Conservation (phyloP, 2,329 filamentous ascomycete species). For the Huntiella savannae region DNA sequence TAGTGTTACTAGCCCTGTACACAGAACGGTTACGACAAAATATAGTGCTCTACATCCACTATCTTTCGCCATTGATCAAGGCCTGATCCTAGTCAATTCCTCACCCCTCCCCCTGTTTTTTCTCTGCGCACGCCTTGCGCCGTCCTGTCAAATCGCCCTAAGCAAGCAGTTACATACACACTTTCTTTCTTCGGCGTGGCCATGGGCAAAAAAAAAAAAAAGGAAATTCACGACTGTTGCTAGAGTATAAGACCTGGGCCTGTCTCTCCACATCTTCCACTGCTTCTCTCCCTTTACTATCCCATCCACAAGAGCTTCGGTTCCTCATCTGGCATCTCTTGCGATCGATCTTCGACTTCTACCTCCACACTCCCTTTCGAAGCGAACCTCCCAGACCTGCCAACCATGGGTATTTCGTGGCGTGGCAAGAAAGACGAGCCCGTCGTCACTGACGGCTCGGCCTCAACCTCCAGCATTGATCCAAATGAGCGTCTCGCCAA, state of each 20-base stretch:
- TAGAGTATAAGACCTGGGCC: constrained; percentile 6
- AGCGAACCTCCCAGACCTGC: background rate
- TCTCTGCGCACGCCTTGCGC: too few species aligned
- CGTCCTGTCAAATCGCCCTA: background rate
- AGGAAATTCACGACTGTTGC: background rate
- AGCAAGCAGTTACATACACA: background rate
- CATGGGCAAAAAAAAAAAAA: background rate
- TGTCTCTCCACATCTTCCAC: constrained; percentile 7
- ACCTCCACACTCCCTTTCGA: background rate
- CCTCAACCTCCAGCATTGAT: constrained; percentile 4
- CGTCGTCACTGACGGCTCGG: background rate
- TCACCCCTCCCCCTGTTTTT: too few species aligned
- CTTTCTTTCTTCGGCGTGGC: background rate
- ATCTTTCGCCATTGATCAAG: too few species aligned
- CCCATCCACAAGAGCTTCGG: constrained; percentile 2
- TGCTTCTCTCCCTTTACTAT: background rate
- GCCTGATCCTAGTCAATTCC: too few species aligned
- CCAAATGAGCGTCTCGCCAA: constrained; percentile 4
- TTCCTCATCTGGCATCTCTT: constrained; percentile 5
- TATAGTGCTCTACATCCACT: too few species aligned
- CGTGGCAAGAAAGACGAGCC: constrained; percentile 8
- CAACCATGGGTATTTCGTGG: constrained; percentile 10
- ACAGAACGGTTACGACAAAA: too few species aligned
- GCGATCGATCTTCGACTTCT: background rate
- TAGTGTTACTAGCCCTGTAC: too few species aligned